Percentiles rank a stretch among this genome's conserved stretches.
These are phyloP conservation scores for Umbelopsis sp. DNA, from an alignment of 192 early-diverging fungal species.

Conservation along the genomic window DNA sequence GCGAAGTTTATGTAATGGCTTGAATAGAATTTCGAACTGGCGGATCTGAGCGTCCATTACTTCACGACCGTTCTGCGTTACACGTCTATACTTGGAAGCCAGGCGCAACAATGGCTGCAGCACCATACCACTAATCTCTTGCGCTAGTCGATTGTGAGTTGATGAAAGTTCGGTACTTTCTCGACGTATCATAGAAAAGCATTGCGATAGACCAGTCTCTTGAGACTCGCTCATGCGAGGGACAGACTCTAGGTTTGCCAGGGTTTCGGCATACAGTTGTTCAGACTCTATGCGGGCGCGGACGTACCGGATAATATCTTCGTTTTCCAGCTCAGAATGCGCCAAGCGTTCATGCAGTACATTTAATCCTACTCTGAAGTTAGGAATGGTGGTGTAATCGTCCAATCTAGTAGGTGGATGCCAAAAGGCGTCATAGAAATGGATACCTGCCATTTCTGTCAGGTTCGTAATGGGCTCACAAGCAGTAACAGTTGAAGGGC, in stretches of 20 bases:
- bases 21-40: not conserved
- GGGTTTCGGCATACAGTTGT: conserved; percentile 35
- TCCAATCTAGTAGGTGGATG: conserved; percentile 21
- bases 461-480: not conserved
- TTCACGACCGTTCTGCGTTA: conserved; percentile 4
- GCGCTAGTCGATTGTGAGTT: conserved; percentile 43
- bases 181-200: conserved; percentile 48
- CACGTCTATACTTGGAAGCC: conserved; percentile 14
- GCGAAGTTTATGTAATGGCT: not conserved
- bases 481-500: no score
- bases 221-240: conserved; percentile 43
- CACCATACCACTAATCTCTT: conserved; percentile 41
- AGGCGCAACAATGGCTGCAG: conserved; percentile 23
- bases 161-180: conserved; percentile 49
- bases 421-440: conserved; percentile 32
- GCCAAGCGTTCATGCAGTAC: conserved; percentile 52
- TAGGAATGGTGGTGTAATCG: conserved; percentile 15
- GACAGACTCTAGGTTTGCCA: conserved; percentile 13
- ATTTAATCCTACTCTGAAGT: conserved; percentile 47
- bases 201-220: conserved; percentile 47
- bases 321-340: conserved; percentile 53
- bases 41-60: conserved; percentile 17
- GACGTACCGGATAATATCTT: conserved; percentile 50
- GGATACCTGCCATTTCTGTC: conserved; percentile 6
- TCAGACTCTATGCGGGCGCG: conserved; percentile 45